Evolutionary conservation across 306 rosid species (phyloP), one percentile per base, ranked within the genome.

Genomic region (Quercus dentata): DNA sequence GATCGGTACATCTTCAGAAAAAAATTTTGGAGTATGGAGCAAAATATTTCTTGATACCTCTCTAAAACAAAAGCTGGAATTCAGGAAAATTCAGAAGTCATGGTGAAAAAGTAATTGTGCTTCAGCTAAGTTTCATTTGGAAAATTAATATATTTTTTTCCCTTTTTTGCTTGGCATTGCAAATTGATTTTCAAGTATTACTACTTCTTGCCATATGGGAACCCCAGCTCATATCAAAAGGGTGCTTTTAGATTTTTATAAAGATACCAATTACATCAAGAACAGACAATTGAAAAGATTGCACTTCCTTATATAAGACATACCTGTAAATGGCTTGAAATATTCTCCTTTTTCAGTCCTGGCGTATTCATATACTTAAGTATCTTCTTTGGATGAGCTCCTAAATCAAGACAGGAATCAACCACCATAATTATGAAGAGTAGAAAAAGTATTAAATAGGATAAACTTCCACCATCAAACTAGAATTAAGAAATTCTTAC

Each of bases 281-380:
- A 73, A 71, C 9, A 6, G 25, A 46, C 41, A 28, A 41, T 23
- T 5, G 21, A 30, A 28, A 30, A 79, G 58, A 67, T 19, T 70
- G 77, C 67, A 28, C 74, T 49, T 49, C 54, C 56, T 19, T 20
- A 72, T 35, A 38, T 52, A 38, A 30, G 77, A 79, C 75, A 49
- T 49, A 89, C 92, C 90, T 86, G 88, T 11, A 83, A 83, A 79
- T 84, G 84, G 80, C 82, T 87, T 64, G 88, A 59, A 75, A 79
- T 19, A 1, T 55, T 61, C 62, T 76, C 76, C 57, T 30, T 80
- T 49, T 44, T 76, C 19, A 87, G 30, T 28, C 82, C 88, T 19
- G 90, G 86, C 73, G 78, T 82, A 78, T 78, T 82, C 90, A 86
- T 78, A 38, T 57, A 74, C 56, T 74, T 81, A 13, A 67, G 83